Base-by-base conservation (phyloP, 2,329 filamentous ascomycete species). In the Xylaria sp. region DNA sequence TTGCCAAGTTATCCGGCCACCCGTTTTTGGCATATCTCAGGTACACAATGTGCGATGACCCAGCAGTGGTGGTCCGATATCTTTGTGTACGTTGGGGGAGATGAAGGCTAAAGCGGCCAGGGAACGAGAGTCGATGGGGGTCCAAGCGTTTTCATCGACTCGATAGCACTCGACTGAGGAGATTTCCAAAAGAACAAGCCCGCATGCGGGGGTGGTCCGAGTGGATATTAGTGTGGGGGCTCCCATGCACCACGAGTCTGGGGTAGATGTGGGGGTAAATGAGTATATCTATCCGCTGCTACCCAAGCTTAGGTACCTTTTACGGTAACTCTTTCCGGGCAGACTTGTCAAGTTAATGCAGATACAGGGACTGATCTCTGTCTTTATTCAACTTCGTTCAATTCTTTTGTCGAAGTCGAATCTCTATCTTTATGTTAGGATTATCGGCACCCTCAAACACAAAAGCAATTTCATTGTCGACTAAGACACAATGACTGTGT, bases 151-250 rank as follows among this genome's bases (percentile, higher is more conserved):
- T 73, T 71, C 67, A 56, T 69, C 65, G 39, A 36, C 28, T 20
- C 13, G 5, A 23, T 20, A 2, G 18, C 18, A 18, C 41, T 46
- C 41, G 41, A 61, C 28, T 25, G 31, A 58, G 8, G 62, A 64
- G 56, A 65, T 61, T 63, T 71, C 70, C 71, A 64, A 49, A 62
- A 46, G 71, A 63, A 66, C 58, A 55, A 61, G n/a, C 49, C 56
- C 71, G 62, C 72, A 69, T 68, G 72, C 72, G 72, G 74, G 74
- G 57, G 64, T 52, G 52, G 64, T 52, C 62, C 63, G 41, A 65
- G 69, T 75, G 73, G 71, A 46, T 68, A 64, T 18, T 74, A 72
- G 73, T 71, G 74, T 76, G 74, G 74, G 73, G 72, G 74, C 52
- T 23, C 13, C n/a, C 28, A 9, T 39, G 31, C 31, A 46, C 61